Conservation (phyloP, 2,329 filamentous ascomycete species). For the Pseudogymnoascus sp. region DNA sequence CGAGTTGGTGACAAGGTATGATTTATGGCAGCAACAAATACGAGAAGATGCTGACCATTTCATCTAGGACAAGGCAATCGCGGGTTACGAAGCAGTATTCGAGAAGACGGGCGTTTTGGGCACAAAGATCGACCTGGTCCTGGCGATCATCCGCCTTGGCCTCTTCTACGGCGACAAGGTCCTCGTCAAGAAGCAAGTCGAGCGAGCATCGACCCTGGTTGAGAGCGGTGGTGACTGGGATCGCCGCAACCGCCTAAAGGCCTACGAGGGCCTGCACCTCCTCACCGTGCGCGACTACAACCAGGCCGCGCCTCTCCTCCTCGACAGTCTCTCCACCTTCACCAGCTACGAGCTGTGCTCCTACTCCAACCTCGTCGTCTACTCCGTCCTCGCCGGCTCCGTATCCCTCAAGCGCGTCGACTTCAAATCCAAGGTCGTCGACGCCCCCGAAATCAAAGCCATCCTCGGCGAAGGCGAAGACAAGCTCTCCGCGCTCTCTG, state of each 20-base stretch:
- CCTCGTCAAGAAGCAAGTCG: constrained; percentile 87
- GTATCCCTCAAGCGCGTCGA: constrained; percentile 93
- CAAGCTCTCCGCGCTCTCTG: constrained; percentile 73
- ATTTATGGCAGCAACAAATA: background rate
- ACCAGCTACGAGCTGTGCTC: constrained; percentile 98
- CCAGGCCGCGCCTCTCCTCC: constrained; percentile 80
- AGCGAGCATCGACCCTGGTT: constrained; percentile 80
- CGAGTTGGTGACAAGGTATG: constrained; percentile 88
- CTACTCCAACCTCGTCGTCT: constrained; percentile 89
- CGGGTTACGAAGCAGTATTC: constrained; percentile 84
- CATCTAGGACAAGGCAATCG: constrained; percentile 79
- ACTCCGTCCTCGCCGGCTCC: constrained; percentile 89
- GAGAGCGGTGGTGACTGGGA: constrained; percentile 98
- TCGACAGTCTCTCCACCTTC: constrained; percentile 96
- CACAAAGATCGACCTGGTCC: constrained; percentile 92
- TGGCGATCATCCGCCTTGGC: constrained; percentile 91
- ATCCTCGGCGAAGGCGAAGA: constrained; percentile 87
- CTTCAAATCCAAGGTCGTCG: constrained; percentile 98
- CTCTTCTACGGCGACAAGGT: constrained; percentile 93
- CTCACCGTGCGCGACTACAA: constrained; percentile 89
- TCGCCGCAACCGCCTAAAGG: constrained; percentile 94
- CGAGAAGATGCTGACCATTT: constrained; percentile 15
- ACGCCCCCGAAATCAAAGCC: constrained; percentile 96
- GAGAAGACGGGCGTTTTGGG: constrained; percentile 97
- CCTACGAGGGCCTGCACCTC: constrained; percentile 90